phyloP scores from a whole-genome alignment of 352 stramenopile genomes.

The Peronospora farinosa region DNA sequence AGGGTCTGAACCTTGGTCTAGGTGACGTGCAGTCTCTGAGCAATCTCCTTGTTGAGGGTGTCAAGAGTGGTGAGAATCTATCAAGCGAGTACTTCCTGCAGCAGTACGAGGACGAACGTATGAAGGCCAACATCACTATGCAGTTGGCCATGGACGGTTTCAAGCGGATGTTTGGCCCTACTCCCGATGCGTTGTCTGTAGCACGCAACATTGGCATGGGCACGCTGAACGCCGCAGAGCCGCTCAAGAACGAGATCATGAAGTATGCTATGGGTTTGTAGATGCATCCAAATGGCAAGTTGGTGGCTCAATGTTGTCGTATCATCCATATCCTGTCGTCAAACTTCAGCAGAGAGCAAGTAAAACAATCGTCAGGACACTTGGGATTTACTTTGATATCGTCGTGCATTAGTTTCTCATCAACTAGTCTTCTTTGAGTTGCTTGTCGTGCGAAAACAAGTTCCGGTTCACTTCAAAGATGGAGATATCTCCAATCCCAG shows the following conservation, averaged over 20 bases:
- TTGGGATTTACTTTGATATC: constrained; percentile 22
- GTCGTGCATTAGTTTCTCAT: constrained; percentile 5
- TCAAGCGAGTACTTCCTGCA: constrained; percentile 69
- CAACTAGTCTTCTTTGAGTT: constrained; percentile 23
- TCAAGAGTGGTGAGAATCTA: constrained; percentile 74
- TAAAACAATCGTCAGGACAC: constrained; percentile 18
- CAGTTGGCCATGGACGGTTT: constrained; percentile 84
- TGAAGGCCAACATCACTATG: constrained; percentile 80
- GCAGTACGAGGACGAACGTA: constrained; percentile 84
- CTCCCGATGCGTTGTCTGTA: constrained; percentile 59
- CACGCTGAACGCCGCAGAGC: constrained; percentile 78
- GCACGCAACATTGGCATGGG: constrained; percentile 84
- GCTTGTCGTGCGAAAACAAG: constrained; percentile 36
- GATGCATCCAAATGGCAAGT: constrained; percentile 10
- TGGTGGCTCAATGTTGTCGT: constrained; percentile 6
- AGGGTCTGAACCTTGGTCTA: constrained; percentile 93
- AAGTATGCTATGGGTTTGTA: constrained; percentile 85
- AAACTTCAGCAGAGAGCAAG: constrained; percentile 7
- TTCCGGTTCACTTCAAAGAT: constrained; percentile 63
- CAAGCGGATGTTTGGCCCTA: constrained; percentile 82
- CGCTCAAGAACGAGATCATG: constrained; percentile 88
- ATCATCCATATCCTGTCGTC: constrained; percentile 9
- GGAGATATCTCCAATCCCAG: constrained; percentile 70
- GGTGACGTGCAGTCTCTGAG: constrained; percentile 84
- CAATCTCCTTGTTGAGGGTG: constrained; percentile 62